Evolutionary conservation across 2,329 filamentous ascomycete genomes (phyloP).

Genomic region (Alternaria sp.): DNA sequence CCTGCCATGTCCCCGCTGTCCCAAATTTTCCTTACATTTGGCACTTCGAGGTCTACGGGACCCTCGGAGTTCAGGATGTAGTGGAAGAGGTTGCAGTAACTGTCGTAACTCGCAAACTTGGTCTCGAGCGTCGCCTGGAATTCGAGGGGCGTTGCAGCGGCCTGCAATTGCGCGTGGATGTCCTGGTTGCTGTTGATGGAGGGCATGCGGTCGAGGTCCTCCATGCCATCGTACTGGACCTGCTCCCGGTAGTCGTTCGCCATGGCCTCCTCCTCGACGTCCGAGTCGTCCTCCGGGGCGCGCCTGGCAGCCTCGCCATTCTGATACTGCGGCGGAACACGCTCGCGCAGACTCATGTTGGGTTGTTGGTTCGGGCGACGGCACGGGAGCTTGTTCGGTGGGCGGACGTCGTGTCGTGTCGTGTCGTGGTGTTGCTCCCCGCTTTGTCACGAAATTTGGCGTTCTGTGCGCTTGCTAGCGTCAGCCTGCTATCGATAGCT

Average conservation of each 20-base stretch:
- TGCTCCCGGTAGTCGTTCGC: slow-evolving; percentile 95
- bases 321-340: slow-evolving; percentile 46
- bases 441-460: slow-evolving; percentile 26
- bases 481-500: slow-evolving; percentile 31
- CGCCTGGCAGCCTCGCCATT: slow-evolving; percentile 52
- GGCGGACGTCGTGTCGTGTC: slow-evolving; percentile 17
- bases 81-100: slow-evolving; percentile 99
- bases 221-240: slow-evolving; percentile 89
- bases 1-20: not conserved
- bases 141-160: slow-evolving; percentile 92
- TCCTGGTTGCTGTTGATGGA: slow-evolving; percentile 77
- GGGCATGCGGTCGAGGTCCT: slow-evolving; percentile 76
- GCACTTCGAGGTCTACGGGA: slow-evolving; percentile 95
- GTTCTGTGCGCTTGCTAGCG: slow-evolving; percentile 30
- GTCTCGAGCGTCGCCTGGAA: slow-evolving; percentile 95
- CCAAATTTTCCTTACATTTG: slow-evolving; percentile 74
- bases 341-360: slow-evolving; percentile 35
- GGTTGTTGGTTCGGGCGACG: slow-evolving; percentile 17
- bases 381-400: slow-evolving; percentile 15
- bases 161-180: slow-evolving; percentile 88
- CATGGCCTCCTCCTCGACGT: slow-evolving; percentile 94
- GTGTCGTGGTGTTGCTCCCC: slow-evolving; percentile 29
- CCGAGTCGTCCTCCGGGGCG: slow-evolving; percentile 77
- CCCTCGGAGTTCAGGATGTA: slow-evolving; percentile 99
- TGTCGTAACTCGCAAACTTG: slow-evolving; percentile 99